Conservation (phyloP, 2,329 filamentous ascomycete species). For the Juglanconis sp. region DNA sequence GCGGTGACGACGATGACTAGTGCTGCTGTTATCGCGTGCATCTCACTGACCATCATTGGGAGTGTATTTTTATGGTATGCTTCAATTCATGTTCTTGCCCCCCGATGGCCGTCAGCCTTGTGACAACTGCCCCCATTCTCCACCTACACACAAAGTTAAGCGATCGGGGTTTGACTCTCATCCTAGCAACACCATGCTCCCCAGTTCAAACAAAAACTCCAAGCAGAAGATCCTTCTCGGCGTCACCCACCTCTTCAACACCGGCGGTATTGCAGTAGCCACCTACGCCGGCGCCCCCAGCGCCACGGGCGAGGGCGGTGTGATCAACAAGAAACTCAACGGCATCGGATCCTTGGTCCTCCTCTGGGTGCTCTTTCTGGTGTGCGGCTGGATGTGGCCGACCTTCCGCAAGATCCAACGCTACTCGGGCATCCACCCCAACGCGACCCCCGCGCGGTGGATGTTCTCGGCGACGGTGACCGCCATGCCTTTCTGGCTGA, state of each 20-base stretch:
- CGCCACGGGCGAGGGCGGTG: conserved; percentile 12
- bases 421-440: conserved; percentile 13
- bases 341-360: conserved; percentile 22
- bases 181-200: conserved; percentile 23
- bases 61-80: conserved; percentile 27
- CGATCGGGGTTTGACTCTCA: conserved; percentile 23
- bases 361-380: conserved; percentile 20
- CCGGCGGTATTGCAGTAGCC: conserved; percentile 20
- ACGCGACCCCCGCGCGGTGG: conserved; percentile 16
- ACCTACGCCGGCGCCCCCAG: conserved; percentile 21
- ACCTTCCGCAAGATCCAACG: conserved; percentile 17
- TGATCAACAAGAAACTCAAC: conserved; percentile 19
- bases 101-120: too few species aligned
- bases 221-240: conserved; percentile 23
- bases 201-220: conserved; percentile 15
- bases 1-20: conserved; percentile 26
- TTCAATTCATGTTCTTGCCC: neutral
- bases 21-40: conserved; percentile 24
- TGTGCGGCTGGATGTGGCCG: conserved; percentile 23
- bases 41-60: conserved; percentile 15
- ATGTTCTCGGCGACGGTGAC: conserved; percentile 17
- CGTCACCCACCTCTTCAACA: conserved; percentile 23
- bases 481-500: conserved; percentile 22
- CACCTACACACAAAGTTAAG: neutral
- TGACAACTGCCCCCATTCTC: too few species aligned